These are phyloP conservation scores for Phialemonium atrogriseum DNA, from an alignment of 2,329 filamentous ascomycete genomes.

Conservation along the genomic window DNA sequence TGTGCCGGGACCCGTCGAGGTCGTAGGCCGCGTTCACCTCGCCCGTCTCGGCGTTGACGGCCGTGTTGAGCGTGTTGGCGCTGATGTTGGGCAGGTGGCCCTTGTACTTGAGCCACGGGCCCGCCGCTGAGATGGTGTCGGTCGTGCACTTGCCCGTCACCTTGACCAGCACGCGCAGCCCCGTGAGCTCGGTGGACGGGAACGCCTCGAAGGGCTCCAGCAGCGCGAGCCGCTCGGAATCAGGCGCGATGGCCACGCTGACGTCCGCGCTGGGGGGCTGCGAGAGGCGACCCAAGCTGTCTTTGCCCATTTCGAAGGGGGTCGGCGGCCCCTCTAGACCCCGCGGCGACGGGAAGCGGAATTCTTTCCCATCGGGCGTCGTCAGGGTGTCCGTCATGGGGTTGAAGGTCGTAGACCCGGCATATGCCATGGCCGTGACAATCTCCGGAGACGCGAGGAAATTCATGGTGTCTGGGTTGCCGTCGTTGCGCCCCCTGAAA, in stretches of 20 bases:
- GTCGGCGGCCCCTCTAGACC: constrained; percentile 55
- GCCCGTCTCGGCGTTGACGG: constrained; percentile 82
- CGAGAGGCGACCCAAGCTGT: constrained; percentile 63
- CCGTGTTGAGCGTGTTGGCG: constrained; percentile 94
- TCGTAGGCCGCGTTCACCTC: constrained; percentile 94
- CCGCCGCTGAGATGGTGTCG: constrained; percentile 97
- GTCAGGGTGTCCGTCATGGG: constrained; percentile 79
- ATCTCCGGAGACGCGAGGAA: constrained; percentile 95
- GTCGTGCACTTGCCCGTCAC: constrained; percentile 97
- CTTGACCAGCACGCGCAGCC: constrained; percentile 86
- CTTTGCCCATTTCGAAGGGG: constrained; percentile 71
- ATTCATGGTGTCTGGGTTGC: constrained; percentile 96
- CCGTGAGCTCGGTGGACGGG: constrained; percentile 64
- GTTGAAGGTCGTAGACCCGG: constrained; percentile 90
- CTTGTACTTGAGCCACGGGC: constrained; percentile 98
- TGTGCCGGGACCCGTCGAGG: constrained; percentile 61
- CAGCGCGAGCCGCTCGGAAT: constrained; percentile 82
- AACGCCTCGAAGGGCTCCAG: constrained; percentile 87
- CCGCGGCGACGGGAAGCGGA: constrained; percentile 75
- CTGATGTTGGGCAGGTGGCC: constrained; percentile 96
- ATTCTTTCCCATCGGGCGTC: constrained; percentile 70
- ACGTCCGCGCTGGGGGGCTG: constrained; percentile 63
- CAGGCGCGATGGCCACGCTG: constrained; percentile 70
- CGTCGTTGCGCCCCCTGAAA: constrained; percentile 94
- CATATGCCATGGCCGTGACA: constrained; percentile 92